phyloP scores from a whole-genome alignment of 495 filamentous ascomycete genomes.

The Annulohypoxylon maeteangense region DNA sequence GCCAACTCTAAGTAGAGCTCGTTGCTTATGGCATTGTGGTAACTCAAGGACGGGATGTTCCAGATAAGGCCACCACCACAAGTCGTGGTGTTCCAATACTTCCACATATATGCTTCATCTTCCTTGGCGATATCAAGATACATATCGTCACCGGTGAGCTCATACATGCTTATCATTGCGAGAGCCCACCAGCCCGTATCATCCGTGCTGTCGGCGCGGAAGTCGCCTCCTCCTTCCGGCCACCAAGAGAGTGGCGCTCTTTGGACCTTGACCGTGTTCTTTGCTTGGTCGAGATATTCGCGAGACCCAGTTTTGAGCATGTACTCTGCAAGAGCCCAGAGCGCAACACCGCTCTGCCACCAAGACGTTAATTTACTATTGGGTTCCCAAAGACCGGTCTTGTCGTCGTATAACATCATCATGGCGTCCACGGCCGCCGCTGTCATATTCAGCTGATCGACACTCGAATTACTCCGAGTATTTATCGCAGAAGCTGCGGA shows the following conservation, averaged over 20 bases:
- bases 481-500: background rate
- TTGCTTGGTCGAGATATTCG: slow-evolving; percentile 50
- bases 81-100: slow-evolving; percentile 64
- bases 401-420: slow-evolving; percentile 52
- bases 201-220: slow-evolving; percentile 69
- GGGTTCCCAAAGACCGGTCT: slow-evolving; percentile 51
- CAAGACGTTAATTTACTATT: slow-evolving; percentile 42
- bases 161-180: slow-evolving; percentile 70
- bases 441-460: slow-evolving; percentile 16
- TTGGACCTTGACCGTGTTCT: slow-evolving; percentile 49
- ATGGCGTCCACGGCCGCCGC: slow-evolving; percentile 51
- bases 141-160: slow-evolving; percentile 62
- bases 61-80: slow-evolving; percentile 69
- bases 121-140: slow-evolving; percentile 65
- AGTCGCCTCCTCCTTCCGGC: slow-evolving; percentile 54
- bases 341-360: slow-evolving; percentile 58
- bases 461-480: background rate
- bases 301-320: slow-evolving; percentile 48
- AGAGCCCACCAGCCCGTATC: slow-evolving; percentile 78
- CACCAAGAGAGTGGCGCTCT: slow-evolving; percentile 50
- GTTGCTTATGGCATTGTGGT: slow-evolving; percentile 76
- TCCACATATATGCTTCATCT: slow-evolving; percentile 68
- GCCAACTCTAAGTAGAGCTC: slow-evolving; percentile 74
- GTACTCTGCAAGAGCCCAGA: slow-evolving; percentile 53
- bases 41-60: slow-evolving; percentile 65